Conservation (phyloP, 2,329 filamentous ascomycete genomes). For the Fusarium buxicola region DNA sequence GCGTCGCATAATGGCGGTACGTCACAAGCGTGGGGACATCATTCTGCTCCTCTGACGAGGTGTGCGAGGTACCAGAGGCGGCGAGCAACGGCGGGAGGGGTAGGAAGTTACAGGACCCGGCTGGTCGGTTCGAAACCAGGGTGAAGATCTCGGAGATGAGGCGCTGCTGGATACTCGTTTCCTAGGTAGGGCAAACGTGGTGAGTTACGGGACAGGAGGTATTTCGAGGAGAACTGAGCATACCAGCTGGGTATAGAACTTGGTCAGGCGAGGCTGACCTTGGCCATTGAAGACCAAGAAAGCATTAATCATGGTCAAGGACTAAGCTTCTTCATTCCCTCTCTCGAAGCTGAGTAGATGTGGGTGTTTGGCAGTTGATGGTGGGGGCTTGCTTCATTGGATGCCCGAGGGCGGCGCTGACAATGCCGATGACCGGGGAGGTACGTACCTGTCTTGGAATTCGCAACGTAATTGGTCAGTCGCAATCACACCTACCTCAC, state of each 20-base stretch:
- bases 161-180: conserved; percentile 96
- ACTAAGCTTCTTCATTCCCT: conserved; percentile 36
- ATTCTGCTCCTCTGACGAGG: conserved; percentile 76
- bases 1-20: conserved; percentile 97
- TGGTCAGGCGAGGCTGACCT: conserved; percentile 94
- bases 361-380: conserved; percentile 25
- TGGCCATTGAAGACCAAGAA: conserved; percentile 99
- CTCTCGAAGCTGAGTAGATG: conserved; percentile 9
- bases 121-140: conserved; percentile 89
- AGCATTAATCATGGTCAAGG: conserved; percentile 88
- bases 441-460: conserved; percentile 37
- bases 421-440: conserved; percentile 32
- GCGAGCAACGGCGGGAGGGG: conserved; percentile 77
- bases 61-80: conserved; percentile 71
- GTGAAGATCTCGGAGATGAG: conserved; percentile 98
- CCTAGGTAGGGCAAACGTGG: conserved; percentile 64
- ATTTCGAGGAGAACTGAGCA: conserved; percentile 15
- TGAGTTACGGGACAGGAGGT: conserved; percentile 10
- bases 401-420: conserved; percentile 17
- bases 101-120: conserved; percentile 97
- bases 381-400: conserved; percentile 38
- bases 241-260: conserved; percentile 98
- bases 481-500: conserved; percentile 21
- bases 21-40: conserved; percentile 96
- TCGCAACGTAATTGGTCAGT: conserved; percentile 26